A percentile compares a stretch with the other conserved stretches of the same genome.
Evolutionary conservation across 176 grass and related monocot genomes (phyloP).

Genomic region (Oryza rufipogon): DNA sequence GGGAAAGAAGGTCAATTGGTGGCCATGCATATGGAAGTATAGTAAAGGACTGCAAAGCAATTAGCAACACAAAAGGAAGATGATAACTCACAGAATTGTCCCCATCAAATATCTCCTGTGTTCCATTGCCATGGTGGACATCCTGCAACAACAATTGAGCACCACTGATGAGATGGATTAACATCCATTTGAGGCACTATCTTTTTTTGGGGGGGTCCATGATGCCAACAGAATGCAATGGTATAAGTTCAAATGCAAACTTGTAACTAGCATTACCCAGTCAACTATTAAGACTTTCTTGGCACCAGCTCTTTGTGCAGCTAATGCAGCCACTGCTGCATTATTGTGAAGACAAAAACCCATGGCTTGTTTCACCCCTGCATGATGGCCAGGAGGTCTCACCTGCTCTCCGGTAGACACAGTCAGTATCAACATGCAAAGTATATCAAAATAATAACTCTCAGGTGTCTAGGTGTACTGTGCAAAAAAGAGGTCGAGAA

Average conservation of each 20-base stretch:
- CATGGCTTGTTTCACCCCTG: conserved; percentile 92
- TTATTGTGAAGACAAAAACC: conserved; percentile 99
- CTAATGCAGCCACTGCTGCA: conserved; percentile 88
- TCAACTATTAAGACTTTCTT: conserved; percentile 98
- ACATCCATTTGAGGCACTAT: background rate
- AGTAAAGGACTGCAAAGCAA: conserved; percentile 14
- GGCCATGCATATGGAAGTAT: conserved; percentile 8
- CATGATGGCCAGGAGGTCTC: conserved; percentile 98
- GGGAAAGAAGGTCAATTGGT: background rate
- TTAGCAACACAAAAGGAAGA: conserved; percentile 18
- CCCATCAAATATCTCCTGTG: conserved; percentile 91
- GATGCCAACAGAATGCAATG: conserved; percentile 14
- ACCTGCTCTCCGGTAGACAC: conserved; percentile 54
- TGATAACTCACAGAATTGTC: conserved; percentile 76
- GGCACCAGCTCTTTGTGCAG: conserved; percentile 89
- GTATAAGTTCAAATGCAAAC: conserved; percentile 39
- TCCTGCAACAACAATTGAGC: conserved; percentile 63
- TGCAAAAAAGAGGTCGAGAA: conserved; percentile 36
- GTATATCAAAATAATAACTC: conserved; percentile 29
- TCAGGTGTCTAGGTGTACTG: conserved; percentile 1
- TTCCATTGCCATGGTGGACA: conserved; percentile 99
- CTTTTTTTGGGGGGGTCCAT: background rate
- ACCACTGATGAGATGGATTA: conserved; percentile 18
- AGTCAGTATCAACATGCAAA: conserved; percentile 12
- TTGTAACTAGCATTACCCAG: conserved; percentile 68